These are phyloP conservation scores for Linum lewisii DNA, from an alignment of 345 rosid genomes.

Conservation along the genomic window DNA sequence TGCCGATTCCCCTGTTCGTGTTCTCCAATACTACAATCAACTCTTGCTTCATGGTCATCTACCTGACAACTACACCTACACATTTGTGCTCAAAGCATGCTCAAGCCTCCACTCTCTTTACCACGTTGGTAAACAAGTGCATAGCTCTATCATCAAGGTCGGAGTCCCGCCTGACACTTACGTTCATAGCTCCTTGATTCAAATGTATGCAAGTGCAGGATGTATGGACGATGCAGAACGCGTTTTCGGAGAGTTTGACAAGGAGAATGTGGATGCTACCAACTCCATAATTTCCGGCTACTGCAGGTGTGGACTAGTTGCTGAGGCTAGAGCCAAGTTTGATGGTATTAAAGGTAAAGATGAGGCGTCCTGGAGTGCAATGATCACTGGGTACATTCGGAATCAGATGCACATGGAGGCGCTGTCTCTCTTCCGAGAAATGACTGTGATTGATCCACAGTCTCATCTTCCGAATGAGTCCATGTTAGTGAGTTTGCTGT, in stretches of 20 bases:
- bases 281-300: constrained; percentile 47
- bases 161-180: constrained; percentile 27
- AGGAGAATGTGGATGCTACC: constrained; percentile 31
- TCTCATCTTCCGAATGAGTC: constrained; percentile 18
- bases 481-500: constrained; percentile 16
- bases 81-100: constrained; percentile 35
- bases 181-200: constrained; percentile 38
- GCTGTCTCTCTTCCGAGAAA: constrained; percentile 16
- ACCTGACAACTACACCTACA: constrained; percentile 13
- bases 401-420: constrained; percentile 15
- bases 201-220: constrained; percentile 40
- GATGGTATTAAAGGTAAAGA: constrained; percentile 7
- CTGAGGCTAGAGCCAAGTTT: constrained; percentile 36
- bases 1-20: not conserved
- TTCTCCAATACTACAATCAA: not conserved
- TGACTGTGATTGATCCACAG: constrained; percentile 16
- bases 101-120: constrained; percentile 15
- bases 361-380: constrained; percentile 11
- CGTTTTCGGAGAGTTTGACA: constrained; percentile 21
- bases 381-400: constrained; percentile 14
- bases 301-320: constrained; percentile 33
- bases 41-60: not conserved
- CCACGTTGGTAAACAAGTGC: constrained; percentile 32
- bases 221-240: constrained; percentile 35
- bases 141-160: constrained; percentile 34